Conservation (phyloP, 108 stramenopile genomes). For the Parietichytrium sp. region DNA sequence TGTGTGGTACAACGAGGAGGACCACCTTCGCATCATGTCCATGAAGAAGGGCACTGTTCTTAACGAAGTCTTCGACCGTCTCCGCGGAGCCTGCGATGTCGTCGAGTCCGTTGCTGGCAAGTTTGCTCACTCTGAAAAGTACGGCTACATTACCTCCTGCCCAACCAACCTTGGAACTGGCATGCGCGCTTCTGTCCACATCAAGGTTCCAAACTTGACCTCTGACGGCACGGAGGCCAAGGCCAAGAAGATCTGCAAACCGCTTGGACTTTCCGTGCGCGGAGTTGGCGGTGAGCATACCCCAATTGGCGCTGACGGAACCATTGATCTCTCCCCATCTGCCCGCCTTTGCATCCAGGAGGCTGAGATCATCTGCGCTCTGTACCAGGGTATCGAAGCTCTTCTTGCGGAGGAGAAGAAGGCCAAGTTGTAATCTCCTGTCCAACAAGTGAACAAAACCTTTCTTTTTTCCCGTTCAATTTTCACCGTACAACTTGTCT, state of each 20-base stretch:
- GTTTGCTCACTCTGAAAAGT: constrained; percentile 61
- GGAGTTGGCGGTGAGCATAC: constrained; percentile 72
- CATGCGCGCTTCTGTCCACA: constrained; percentile 76
- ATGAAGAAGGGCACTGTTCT: constrained; percentile 81
- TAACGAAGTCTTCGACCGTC: constrained; percentile 74
- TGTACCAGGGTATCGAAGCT: constrained; percentile 59
- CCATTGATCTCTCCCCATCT: constrained; percentile 67
- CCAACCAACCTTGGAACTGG: constrained; percentile 83
- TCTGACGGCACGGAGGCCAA: constrained; percentile 61
- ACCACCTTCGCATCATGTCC: constrained; percentile 80
- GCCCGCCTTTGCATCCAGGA: constrained; percentile 65
- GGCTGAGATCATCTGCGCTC: constrained; percentile 60
- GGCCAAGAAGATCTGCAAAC: constrained; percentile 67
- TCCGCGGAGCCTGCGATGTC: constrained; percentile 62
- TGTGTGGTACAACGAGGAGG: constrained; percentile 86
- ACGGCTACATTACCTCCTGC: constrained; percentile 75
- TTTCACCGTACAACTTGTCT: too few species aligned
- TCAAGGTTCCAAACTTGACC: constrained; percentile 71
- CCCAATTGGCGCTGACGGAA: constrained; percentile 67
- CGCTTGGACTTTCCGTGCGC: constrained; percentile 65
- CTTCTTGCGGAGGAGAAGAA: constrained; percentile 58
- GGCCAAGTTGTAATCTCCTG: constrained; percentile 38
- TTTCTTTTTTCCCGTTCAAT: too few species aligned
- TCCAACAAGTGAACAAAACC: too few species aligned
- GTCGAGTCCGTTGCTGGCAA: constrained; percentile 63